phyloP scores from a whole-genome alignment of 2,329 filamentous ascomycete species.

The Colletotrichum magnum region DNA sequence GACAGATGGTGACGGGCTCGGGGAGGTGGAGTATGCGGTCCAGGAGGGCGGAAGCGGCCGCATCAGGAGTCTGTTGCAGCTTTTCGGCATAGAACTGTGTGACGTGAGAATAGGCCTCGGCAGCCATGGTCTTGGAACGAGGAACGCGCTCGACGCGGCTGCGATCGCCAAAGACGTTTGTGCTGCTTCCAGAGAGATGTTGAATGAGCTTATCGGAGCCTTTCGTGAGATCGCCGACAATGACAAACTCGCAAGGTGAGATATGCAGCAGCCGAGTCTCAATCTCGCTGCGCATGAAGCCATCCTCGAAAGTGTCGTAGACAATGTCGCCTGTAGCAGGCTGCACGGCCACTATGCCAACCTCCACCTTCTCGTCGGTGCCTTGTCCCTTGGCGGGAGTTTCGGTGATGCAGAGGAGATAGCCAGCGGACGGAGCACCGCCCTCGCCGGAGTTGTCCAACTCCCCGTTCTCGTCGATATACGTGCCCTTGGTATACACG shows the following conservation, averaged over 20 bases:
- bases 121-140: conserved; percentile 84
- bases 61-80: conserved; percentile 68
- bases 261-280: conserved; percentile 97
- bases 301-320: conserved; percentile 95
- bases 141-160: conserved; percentile 86
- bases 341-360: conserved; percentile 94
- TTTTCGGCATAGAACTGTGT: conserved; percentile 93
- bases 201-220: conserved; percentile 93
- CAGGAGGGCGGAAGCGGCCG: conserved; percentile 73
- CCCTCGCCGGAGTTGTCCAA: conserved; percentile 68
- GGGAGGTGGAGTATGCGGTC: conserved; percentile 90
- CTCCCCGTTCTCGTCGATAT: conserved; percentile 92
- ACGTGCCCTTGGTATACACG: conserved; percentile 97
- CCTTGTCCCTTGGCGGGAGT: conserved; percentile 82
- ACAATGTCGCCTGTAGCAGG: conserved; percentile 96
- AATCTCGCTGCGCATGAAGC: conserved; percentile 96
- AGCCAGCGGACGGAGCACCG: conserved; percentile 78
- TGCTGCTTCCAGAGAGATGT: conserved; percentile 89
- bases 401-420: conserved; percentile 93
- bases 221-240: conserved; percentile 91
- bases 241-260: conserved; percentile 93
- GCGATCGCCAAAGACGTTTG: conserved; percentile 92
- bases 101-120: conserved; percentile 89
- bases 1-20: conserved; percentile 88
- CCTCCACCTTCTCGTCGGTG: conserved; percentile 92